These are phyloP conservation scores for Neocucurbitaria cava DNA, from an alignment of 2,329 filamentous ascomycete species.

Conservation along the genomic window DNA sequence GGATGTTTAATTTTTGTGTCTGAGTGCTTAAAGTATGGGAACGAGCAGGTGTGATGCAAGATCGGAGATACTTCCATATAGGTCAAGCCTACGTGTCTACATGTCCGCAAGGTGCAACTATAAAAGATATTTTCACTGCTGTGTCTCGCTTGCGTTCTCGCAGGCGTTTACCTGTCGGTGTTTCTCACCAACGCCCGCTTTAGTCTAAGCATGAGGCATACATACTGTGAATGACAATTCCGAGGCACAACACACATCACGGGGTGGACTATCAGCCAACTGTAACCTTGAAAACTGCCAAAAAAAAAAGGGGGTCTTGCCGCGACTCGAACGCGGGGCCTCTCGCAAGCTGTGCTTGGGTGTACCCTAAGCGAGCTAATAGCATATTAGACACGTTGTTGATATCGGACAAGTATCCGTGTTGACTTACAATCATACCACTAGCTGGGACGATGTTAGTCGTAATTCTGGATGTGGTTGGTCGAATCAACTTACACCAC, in stretches of 20 bases:
- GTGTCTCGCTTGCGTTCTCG: background rate
- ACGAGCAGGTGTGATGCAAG: background rate
- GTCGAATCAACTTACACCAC: conserved; percentile 10
- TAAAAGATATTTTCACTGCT: background rate
- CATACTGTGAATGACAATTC: no score
- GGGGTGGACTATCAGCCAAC: background rate
- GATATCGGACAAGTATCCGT: background rate
- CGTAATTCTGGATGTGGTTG: background rate
- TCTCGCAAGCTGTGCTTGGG: conserved; percentile 22
- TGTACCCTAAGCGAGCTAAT: conserved; percentile 14
- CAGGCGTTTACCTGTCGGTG: background rate
- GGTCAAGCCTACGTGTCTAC: no score
- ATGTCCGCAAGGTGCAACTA: background rate
- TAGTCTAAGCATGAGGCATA: no score
- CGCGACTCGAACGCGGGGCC: conserved; percentile 28
- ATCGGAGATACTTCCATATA: background rate
- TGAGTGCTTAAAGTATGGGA: background rate
- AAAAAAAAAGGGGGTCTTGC: conserved; percentile 24
- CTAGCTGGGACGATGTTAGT: conserved; percentile 13
- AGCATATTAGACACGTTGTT: background rate
- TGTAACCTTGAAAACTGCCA: background rate
- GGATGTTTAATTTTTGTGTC: background rate
- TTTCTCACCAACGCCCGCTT: background rate
- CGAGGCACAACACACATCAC: background rate
- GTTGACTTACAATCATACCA: conserved; percentile 21